A percentile compares a stretch with the other conserved stretches of the same genome.
Conservation (phyloP, 768 basidiomycete genomes). For the Podaxis carcinomalis region DNA sequence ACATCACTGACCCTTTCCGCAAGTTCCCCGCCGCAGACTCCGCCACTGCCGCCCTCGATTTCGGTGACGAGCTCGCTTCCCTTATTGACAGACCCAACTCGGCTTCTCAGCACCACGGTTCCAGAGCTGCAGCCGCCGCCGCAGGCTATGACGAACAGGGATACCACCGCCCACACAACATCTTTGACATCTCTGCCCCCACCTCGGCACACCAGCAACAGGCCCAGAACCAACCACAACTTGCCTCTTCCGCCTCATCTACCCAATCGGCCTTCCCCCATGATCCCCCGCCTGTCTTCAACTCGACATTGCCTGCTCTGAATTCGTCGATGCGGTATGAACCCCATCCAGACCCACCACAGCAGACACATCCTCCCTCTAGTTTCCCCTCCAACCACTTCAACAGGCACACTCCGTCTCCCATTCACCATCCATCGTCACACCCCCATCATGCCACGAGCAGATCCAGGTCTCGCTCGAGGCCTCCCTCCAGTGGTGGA, state of each 20-base stretch:
- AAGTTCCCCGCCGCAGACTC: slow-evolving; percentile 37
- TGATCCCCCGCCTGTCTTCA: slow-evolving; percentile 34
- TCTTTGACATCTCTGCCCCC: slow-evolving; percentile 60
- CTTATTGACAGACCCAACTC: slow-evolving; percentile 35
- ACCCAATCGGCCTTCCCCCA: slow-evolving; percentile 18
- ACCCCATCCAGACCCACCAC: slow-evolving; percentile 34
- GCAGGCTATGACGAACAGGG: slow-evolving; percentile 8
- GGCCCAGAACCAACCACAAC: slow-evolving; percentile 22
- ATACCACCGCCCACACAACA: slow-evolving; percentile 38
- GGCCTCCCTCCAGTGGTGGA: slow-evolving; percentile 14
- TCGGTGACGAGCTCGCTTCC: slow-evolving; percentile 63
- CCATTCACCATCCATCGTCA: slow-evolving; percentile 20
- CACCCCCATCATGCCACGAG: slow-evolving; percentile 12
- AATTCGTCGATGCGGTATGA: slow-evolving; percentile 50
- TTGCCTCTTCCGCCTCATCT: slow-evolving; percentile 10
- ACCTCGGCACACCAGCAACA: slow-evolving; percentile 25
- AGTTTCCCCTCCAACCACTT: slow-evolving; percentile 12
- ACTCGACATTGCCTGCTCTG: slow-evolving; percentile 46
- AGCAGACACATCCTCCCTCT: slow-evolving; percentile 13
- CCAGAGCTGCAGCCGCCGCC: slow-evolving; percentile 1
- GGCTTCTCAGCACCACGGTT: slow-evolving; percentile 15
- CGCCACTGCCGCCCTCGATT: slow-evolving; percentile 40
- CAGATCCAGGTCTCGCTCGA: slow-evolving; percentile 16
- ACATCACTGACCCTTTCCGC: slow-evolving; percentile 52
- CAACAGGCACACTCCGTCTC: slow-evolving; percentile 30